Percentiles rank a stretch among this genome's conserved stretches.
Conservation (phyloP, 2,329 filamentous ascomycete genomes). For the Alternaria sp. region DNA sequence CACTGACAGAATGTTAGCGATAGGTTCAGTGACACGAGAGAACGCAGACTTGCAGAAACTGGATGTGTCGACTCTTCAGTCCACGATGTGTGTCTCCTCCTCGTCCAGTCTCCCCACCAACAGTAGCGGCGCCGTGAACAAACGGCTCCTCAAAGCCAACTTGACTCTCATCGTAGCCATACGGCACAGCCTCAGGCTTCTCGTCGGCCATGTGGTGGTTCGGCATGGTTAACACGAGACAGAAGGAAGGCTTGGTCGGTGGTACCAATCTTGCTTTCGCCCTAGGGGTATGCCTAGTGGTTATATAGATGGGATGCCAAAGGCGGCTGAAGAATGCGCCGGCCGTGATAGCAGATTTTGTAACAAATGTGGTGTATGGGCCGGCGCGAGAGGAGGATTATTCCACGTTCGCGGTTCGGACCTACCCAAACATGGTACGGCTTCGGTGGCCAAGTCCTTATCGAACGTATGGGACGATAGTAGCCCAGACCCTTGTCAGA, state of each 20-base stretch:
- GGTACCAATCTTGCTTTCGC: constrained; percentile 1
- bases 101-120: constrained; percentile 34
- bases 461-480: constrained; percentile 6
- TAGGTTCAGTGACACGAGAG: background rate
- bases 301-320: constrained; percentile 15
- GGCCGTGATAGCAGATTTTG: constrained; percentile 19
- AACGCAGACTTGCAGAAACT: constrained; percentile 38
- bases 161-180: constrained; percentile 25
- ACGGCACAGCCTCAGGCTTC: constrained; percentile 23
- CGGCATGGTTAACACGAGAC: constrained; percentile 20
- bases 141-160: constrained; percentile 29
- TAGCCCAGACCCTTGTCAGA: constrained; percentile 6
- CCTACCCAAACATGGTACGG: background rate
- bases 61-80: constrained; percentile 47
- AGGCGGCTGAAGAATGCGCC: background rate
- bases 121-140: constrained; percentile 34
- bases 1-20: constrained; percentile 57
- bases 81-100: constrained; percentile 46
- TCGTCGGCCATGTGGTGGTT: constrained; percentile 34
- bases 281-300: background rate
- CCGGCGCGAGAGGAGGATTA: background rate
- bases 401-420: background rate
- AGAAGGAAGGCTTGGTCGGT: background rate
- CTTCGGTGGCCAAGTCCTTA: constrained; percentile 1
- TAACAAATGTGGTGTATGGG: constrained; percentile 7